A percentile compares a stretch with the other conserved stretches of the same genome.
Evolutionary conservation across 169 alveolate species (phyloP).

Genomic region (Pseudocohnilembus persalinus): DNA sequence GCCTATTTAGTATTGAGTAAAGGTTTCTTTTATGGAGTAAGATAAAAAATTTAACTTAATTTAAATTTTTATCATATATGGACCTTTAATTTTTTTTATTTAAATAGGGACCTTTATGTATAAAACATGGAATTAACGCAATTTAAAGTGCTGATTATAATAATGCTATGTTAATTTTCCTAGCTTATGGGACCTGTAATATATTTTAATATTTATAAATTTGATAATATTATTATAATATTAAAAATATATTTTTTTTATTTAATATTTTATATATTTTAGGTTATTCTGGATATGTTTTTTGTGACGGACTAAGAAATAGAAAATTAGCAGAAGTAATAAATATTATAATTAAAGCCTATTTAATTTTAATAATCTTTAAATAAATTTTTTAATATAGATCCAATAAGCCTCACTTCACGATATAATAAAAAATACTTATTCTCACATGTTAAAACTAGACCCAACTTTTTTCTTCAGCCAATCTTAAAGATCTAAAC

Average conservation of each 20-base stretch:
- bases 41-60: too few species aligned
- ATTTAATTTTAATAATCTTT: not conserved
- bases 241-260: too few species aligned
- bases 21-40: not conserved
- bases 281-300: slow-evolving; percentile 44
- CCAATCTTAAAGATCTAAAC: slow-evolving; percentile 23
- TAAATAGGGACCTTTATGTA: not conserved
- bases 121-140: not conserved
- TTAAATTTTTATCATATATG: too few species aligned
- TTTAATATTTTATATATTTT: not conserved
- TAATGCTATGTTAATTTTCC: not conserved
- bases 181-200: not conserved
- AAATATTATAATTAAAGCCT: not conserved
- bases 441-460: slow-evolving; percentile 24
- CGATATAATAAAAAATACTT: slow-evolving; percentile 34
- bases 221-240: not conserved
- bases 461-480: slow-evolving; percentile 38
- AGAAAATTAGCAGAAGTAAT: slow-evolving; percentile 19
- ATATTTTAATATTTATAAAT: too few species aligned
- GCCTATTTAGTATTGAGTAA: not conserved
- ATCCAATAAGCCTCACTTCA: slow-evolving; percentile 19
- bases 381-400: not conserved
- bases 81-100: too few species aligned
- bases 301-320: slow-evolving; percentile 39
- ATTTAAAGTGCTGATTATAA: not conserved